Evolutionary conservation across 2,329 filamentous ascomycete species (phyloP).

Genomic region (Paecilomyces sp.): DNA sequence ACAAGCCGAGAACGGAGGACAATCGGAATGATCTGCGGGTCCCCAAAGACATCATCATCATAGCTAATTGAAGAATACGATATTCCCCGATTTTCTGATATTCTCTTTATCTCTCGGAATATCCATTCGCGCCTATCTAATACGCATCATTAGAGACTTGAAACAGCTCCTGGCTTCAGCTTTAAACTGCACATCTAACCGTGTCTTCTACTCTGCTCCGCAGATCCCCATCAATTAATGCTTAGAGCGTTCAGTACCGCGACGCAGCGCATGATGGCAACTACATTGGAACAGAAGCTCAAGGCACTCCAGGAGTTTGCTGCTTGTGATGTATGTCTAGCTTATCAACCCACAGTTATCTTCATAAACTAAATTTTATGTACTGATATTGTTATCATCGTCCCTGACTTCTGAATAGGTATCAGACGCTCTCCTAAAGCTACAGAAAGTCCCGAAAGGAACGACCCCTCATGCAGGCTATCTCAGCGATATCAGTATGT

Average conservation of each 20-base stretch:
- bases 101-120: neutral
- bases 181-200: neutral
- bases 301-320: conserved; percentile 27
- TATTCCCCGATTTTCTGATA: neutral
- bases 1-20: neutral
- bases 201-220: neutral
- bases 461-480: conserved; percentile 57
- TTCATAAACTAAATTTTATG: neutral
- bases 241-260: neutral
- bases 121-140: neutral
- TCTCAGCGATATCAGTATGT: conserved; percentile 54
- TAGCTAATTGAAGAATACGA: neutral
- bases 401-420: conserved; percentile 38
- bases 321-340: conserved; percentile 35
- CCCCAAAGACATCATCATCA: neutral
- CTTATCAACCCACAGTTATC: neutral
- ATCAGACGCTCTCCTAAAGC: conserved; percentile 65
- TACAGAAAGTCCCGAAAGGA: conserved; percentile 41
- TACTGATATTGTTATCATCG: neutral
- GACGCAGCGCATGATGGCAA: conserved; percentile 19
- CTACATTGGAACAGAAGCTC: conserved; percentile 28
- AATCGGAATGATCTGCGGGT: neutral
- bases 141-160: neutral
- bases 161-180: neutral
- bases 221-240: neutral